Percentiles rank a stretch among this genome's conserved stretches.
phyloP scores from a whole-genome alignment of 192 early-diverging fungal species.

The Umbelopsis sp. region DNA sequence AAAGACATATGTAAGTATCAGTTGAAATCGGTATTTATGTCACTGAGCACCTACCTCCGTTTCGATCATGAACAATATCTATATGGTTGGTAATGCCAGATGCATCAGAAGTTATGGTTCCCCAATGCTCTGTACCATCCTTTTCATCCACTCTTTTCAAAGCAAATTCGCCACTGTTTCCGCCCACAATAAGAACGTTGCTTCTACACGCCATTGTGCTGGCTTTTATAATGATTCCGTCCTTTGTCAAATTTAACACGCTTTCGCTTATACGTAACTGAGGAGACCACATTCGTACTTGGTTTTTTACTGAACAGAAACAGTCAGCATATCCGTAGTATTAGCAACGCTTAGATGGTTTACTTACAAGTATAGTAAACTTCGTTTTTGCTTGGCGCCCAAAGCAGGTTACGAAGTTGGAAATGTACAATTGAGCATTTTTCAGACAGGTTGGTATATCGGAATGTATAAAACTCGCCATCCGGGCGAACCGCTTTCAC shows the following conservation, averaged over 20 bases:
- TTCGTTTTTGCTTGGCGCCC: slow-evolving; percentile 60
- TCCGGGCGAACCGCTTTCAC: slow-evolving; percentile 32
- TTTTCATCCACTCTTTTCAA: slow-evolving; percentile 32
- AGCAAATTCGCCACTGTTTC: slow-evolving; percentile 50
- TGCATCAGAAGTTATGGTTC: slow-evolving; percentile 42
- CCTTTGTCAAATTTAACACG: slow-evolving; percentile 30
- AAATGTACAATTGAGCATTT: slow-evolving; percentile 63
- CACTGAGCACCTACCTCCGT: slow-evolving; percentile 39
- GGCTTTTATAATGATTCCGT: slow-evolving; percentile 37
- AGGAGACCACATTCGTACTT: slow-evolving; percentile 50
- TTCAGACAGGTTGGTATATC: slow-evolving; percentile 42
- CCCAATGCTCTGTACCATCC: slow-evolving; percentile 23
- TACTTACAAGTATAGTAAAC: slow-evolving; percentile 56
- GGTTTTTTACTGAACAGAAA: slow-evolving; percentile 38
- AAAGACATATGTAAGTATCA: slow-evolving; percentile 10
- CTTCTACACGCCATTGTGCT: slow-evolving; percentile 54
- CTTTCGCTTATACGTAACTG: slow-evolving; percentile 33
- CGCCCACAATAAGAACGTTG: slow-evolving; percentile 54
- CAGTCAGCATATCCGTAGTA: background rate
- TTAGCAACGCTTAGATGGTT: background rate
- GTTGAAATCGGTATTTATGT: background rate
- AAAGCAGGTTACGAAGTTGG: slow-evolving; percentile 66
- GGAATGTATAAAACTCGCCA: slow-evolving; percentile 50
- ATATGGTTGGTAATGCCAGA: slow-evolving; percentile 69
- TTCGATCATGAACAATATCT: slow-evolving; percentile 47